A percentile compares a stretch with the other conserved stretches of the same genome.
These are phyloP conservation scores for Kandelia obovata DNA, from an alignment of 345 rosid species.

Conservation along the genomic window DNA sequence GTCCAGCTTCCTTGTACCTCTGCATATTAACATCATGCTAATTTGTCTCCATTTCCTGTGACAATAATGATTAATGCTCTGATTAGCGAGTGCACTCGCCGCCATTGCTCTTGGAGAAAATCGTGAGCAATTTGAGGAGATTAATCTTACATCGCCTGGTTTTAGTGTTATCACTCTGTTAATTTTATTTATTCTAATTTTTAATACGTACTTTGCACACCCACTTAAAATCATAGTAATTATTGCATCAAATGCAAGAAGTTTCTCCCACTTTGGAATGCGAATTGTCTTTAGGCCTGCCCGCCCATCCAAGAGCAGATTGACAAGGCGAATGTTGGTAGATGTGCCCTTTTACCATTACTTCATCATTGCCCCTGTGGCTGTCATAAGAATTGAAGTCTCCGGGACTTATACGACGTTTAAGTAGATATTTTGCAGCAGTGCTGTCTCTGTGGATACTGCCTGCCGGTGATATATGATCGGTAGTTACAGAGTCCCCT, in stretches of 20 bases:
- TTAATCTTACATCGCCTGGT: too few relatives aligned
- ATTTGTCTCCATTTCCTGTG: neutral
- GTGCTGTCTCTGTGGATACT: conserved; percentile 91
- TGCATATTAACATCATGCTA: conserved; percentile 28
- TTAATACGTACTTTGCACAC: too few relatives aligned
- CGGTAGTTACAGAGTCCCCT: conserved; percentile 92
- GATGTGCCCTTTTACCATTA: conserved; percentile 95
- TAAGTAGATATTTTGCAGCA: conserved; percentile 73
- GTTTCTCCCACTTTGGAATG: conserved; percentile 91
- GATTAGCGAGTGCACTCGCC: conserved; percentile 35
- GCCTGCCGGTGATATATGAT: conserved; percentile 94
- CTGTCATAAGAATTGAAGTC: conserved; percentile 98
- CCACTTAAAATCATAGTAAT: too few relatives aligned
- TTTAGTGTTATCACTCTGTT: too few relatives aligned
- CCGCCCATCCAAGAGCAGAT: conserved; percentile 86
- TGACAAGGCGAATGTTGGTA: conserved; percentile 87
- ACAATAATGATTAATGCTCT: neutral
- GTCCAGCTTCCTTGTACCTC: conserved; percentile 58
- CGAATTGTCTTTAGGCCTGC: conserved; percentile 90
- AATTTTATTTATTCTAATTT: too few relatives aligned
- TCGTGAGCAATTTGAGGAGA: too few relatives aligned
- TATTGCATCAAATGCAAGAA: conserved; percentile 69
- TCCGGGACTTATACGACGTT: conserved; percentile 58
- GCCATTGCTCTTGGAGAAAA: conserved; percentile 46
- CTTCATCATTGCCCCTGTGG: conserved; percentile 91